These are phyloP conservation scores for Solanum sejunctum DNA, from an alignment of 257 asterid species.

Conservation along the genomic window DNA sequence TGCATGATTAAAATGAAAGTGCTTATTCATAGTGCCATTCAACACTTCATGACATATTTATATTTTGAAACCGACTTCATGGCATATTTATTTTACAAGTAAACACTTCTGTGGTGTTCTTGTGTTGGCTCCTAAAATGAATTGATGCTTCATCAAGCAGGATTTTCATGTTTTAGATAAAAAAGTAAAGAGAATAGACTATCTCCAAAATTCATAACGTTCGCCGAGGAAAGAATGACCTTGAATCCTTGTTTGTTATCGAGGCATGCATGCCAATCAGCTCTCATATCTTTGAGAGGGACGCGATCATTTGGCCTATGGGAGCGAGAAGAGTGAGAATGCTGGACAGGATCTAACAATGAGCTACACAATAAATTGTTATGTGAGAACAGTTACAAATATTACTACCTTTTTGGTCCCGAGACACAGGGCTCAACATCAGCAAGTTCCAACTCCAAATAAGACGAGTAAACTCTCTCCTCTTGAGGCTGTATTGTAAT, in stretches of 20 bases:
- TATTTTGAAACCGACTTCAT: neutral
- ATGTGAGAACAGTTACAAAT: neutral
- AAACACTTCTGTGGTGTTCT: neutral
- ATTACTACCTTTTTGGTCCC: conserved; percentile 87
- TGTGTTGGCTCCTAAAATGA: neutral
- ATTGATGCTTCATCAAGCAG: neutral
- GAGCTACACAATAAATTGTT: neutral
- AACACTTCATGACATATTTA: neutral
- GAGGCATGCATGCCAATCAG: conserved; percentile 82
- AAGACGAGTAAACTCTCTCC: conserved; percentile 66
- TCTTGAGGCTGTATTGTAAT: conserved; percentile 58
- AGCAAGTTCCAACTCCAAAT: conserved; percentile 56
- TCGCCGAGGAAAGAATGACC: conserved; percentile 23
- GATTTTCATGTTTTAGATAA: neutral
- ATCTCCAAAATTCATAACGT: neutral
- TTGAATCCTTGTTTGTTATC: conserved; percentile 78
- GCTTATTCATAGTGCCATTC: neutral
- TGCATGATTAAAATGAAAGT: conserved; percentile 8
- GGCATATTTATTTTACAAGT: neutral
- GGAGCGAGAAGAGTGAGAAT: neutral
- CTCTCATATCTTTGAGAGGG: conserved; percentile 71
- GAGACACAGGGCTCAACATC: conserved; percentile 80
- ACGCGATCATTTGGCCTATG: conserved; percentile 88
- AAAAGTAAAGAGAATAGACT: neutral
- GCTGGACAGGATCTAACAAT: neutral